Conservation (phyloP, 805 yeast species). For the Ogataea chonburiensis region DNA sequence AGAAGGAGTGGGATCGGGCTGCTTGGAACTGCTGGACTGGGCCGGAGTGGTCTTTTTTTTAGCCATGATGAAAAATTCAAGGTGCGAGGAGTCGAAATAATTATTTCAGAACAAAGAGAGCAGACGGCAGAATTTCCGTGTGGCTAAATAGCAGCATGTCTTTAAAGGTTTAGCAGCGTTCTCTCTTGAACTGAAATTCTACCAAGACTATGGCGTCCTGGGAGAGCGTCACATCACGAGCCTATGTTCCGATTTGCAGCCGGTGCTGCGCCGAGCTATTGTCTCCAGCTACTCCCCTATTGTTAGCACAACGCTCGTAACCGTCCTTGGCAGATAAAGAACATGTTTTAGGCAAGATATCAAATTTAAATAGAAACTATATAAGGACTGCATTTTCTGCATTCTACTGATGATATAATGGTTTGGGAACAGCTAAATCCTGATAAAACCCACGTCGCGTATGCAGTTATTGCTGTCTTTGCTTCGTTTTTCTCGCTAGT, state of each 20-base stretch:
- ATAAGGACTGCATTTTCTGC: neutral
- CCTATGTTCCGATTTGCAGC: neutral
- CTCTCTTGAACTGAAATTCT: neutral
- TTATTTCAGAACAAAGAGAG: neutral
- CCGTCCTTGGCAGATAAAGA: slow-evolving; percentile 11
- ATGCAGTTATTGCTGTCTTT: slow-evolving; percentile 63
- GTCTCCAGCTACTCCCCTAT: slow-evolving; percentile 1
- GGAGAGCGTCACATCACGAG: too few species aligned
- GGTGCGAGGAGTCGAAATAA: slow-evolving; percentile 11
- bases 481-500: slow-evolving; percentile 55
- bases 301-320: slow-evolving; percentile 4
- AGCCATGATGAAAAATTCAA: slow-evolving; percentile 8
- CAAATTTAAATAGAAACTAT: too few species aligned
- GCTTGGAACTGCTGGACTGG: neutral
- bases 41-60: slow-evolving; percentile 8
- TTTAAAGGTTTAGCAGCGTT: too few species aligned
- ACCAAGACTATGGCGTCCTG: neutral
- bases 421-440: slow-evolving; percentile 35
- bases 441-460: slow-evolving; percentile 38
- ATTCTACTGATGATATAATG: slow-evolving; percentile 23
- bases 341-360: slow-evolving; percentile 1
- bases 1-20: slow-evolving; percentile 1
- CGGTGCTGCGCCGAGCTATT: slow-evolving; percentile 1
- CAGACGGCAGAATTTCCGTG: slow-evolving; percentile 4
- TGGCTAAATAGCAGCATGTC: neutral